Evolutionary conservation across 768 basidiomycete genomes (phyloP), one percentile per base, ranked within the genome.

Genomic region (Kwoniella newhampshirensis): DNA sequence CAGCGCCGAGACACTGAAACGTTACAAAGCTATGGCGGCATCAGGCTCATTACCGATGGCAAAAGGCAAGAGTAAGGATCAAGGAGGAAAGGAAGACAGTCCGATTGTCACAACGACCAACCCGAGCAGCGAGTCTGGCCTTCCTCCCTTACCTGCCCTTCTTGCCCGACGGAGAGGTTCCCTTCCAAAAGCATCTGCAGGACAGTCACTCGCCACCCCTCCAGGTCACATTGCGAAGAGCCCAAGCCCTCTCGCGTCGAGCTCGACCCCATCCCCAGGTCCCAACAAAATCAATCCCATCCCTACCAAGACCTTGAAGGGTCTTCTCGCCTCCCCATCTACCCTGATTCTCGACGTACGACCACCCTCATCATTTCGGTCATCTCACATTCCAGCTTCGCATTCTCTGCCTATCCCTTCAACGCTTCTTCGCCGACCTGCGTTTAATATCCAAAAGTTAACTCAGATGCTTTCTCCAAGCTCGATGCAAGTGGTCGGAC

Each of bases 331-430:
- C 12, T 15, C 49, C 2, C 43, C 63, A 6, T 61, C 59, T 1
- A 67, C 70, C 20, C 85, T 98, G 70, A 77, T 96, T 67, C 81
- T 98, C 77, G 93, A 97, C 79, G 86, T 97, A 51, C 85, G 93
- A 0, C 86, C 91, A 11, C 88, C 89, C 76, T 86, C 86, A 17
- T 83, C 86, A 6, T 87, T 84, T 74, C 77, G 83, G 5, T 69
- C 81, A 8, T 84, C 85, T 21, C 86, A 91, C 47, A 65, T 96
- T 27, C 81, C 82, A 37, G 67, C 77, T 45, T 86, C 91, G 7
- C 79, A 96, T 51, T 90, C 90, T 45, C 83, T 98, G 60, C 89
- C 88, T 44, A 88, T 96, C 4, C 93, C 94, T 1, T 91, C 93
- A 2, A 97, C 92, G 0, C 86, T 97, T 20, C 86, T 98, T 72